These are phyloP conservation scores for Diplogelasinospora grovesii DNA, from an alignment of 495 filamentous ascomycete species.

Conservation along the genomic window DNA sequence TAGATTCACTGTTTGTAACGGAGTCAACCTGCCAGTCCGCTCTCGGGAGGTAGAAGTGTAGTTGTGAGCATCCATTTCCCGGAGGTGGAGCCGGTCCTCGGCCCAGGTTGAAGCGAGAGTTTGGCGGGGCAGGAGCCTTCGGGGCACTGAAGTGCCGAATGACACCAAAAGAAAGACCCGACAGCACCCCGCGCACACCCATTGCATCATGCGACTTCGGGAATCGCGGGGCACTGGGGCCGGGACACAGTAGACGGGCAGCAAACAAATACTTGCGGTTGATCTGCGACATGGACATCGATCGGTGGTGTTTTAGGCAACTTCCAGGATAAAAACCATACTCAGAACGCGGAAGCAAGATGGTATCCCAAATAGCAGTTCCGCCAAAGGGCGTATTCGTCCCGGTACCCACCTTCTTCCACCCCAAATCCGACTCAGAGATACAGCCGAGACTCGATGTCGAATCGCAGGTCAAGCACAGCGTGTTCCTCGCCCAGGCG, in stretches of 20 bases:
- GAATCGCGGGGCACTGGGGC: too few species aligned
- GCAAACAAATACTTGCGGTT: too few species aligned
- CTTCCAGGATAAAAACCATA: not conserved
- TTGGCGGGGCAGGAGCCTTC: not conserved
- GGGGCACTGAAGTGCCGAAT: slow-evolving; percentile 2
- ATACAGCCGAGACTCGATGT: slow-evolving; percentile 38
- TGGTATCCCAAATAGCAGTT: slow-evolving; percentile 1
- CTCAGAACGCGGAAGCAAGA: not conserved
- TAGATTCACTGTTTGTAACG: too few species aligned
- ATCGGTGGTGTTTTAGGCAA: not conserved
- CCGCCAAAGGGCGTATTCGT: slow-evolving; percentile 39
- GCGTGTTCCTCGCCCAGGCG: slow-evolving; percentile 52
- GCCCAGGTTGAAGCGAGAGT: slow-evolving; percentile 2
- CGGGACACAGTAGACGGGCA: too few species aligned
- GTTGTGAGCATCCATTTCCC: not conserved
- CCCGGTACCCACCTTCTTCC: slow-evolving; percentile 41
- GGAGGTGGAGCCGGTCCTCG: slow-evolving; percentile 1
- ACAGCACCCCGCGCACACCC: not conserved
- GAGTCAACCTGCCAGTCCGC: too few species aligned
- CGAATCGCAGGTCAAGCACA: slow-evolving; percentile 50
- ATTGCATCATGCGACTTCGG: slow-evolving; percentile 2
- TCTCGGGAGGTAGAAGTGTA: too few species aligned
- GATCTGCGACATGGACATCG: too few species aligned
- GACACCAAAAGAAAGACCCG: not conserved
- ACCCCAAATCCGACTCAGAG: slow-evolving; percentile 1